Percentiles rank a stretch among this genome's conserved stretches.
phyloP scores from a whole-genome alignment of 306 rosid genomes.

The Spatholobus suberectus region DNA sequence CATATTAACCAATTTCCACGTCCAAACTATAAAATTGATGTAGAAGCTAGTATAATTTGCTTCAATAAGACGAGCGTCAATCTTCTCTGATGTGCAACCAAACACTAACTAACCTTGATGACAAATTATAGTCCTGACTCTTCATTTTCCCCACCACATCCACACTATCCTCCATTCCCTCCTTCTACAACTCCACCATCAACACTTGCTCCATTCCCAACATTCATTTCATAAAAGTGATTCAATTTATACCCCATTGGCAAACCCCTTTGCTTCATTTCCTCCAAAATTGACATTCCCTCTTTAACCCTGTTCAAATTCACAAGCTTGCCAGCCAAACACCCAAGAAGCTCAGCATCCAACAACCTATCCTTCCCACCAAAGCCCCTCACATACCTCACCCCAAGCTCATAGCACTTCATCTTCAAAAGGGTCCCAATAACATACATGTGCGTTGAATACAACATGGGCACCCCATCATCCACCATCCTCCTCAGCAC shows the following conservation, averaged over 20 bases:
- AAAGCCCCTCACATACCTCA: slow-evolving; percentile 54
- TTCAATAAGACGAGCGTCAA: too few relatives aligned
- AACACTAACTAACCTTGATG: slow-evolving; percentile 11
- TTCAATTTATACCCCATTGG: slow-evolving; percentile 47
- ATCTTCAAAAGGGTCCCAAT: slow-evolving; percentile 41
- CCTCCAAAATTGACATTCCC: slow-evolving; percentile 57
- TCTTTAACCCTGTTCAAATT: slow-evolving; percentile 39
- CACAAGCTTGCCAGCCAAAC: slow-evolving; percentile 51
- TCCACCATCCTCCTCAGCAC: slow-evolving; percentile 69
- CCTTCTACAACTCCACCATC: not conserved
- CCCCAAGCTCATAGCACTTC: slow-evolving; percentile 40
- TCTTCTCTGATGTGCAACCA: too few relatives aligned
- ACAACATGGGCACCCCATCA: slow-evolving; percentile 52
- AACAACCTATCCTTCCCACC: slow-evolving; percentile 52
- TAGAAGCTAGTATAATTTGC: too few relatives aligned
- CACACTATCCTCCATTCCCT: not conserved
- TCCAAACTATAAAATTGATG: too few relatives aligned
- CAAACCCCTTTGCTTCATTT: slow-evolving; percentile 57
- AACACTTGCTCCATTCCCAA: not conserved
- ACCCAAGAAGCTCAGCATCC: slow-evolving; percentile 52
- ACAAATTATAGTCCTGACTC: not conserved
- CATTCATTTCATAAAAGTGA: slow-evolving; percentile 34
- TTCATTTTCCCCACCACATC: not conserved
- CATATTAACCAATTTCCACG: too few relatives aligned
- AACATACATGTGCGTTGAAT: slow-evolving; percentile 56